These are phyloP conservation scores for Sicyos baderoa DNA, from an alignment of 306 rosid species.

Conservation along the genomic window DNA sequence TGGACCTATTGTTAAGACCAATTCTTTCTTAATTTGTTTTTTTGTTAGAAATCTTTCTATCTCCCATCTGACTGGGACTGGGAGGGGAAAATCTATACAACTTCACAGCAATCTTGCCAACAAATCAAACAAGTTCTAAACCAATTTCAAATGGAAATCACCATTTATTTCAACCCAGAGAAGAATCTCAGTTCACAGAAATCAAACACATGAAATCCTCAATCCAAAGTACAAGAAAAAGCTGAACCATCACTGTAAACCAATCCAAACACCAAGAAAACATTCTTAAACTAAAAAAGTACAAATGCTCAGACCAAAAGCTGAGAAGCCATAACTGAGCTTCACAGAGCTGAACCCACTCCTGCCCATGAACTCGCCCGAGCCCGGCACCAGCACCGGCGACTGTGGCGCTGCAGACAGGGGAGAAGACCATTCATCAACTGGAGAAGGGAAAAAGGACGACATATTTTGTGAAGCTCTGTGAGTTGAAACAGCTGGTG, in stretches of 20 bases:
- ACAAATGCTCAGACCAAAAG: conserved; percentile 23
- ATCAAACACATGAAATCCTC: neutral
- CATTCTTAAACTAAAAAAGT: conserved; percentile 9
- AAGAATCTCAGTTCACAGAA: neutral
- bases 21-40: no score
- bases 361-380: conserved; percentile 54
- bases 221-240: neutral
- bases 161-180: neutral
- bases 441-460: conserved; percentile 53
- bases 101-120: no score
- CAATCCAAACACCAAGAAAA: neutral
- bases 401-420: conserved; percentile 25
- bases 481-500: conserved; percentile 44
- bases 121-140: neutral
- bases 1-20: no score
- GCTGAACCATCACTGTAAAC: neutral
- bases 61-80: no score
- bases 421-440: conserved; percentile 23
- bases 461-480: conserved; percentile 45
- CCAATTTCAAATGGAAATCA: neutral
- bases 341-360: conserved; percentile 30
- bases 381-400: conserved; percentile 26
- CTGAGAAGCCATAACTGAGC: conserved; percentile 19
- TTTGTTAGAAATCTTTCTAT: no score
- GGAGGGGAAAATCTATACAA: no score